These are phyloP conservation scores for Goffeauzyma gilvescens DNA, from an alignment of 768 basidiomycete genomes.

Conservation along the genomic window DNA sequence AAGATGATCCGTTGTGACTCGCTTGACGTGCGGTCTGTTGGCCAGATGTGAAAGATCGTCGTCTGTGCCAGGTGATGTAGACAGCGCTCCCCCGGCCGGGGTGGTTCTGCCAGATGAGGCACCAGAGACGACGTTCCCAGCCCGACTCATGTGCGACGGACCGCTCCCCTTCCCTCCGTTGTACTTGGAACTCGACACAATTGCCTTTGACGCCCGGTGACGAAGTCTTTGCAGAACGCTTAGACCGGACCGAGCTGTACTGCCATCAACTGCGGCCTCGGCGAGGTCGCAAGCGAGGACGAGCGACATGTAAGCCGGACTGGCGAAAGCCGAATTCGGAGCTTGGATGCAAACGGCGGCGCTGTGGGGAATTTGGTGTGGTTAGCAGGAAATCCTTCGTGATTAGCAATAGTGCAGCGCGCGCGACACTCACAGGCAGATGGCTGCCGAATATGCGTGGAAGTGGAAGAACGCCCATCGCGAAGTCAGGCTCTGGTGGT, in stretches of 20 bases:
- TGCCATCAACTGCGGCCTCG: conserved; percentile 21
- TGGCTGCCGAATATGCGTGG: conserved; percentile 26
- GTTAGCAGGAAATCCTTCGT: conserved; percentile 5
- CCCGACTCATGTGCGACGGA: neutral
- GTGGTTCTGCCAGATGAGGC: neutral
- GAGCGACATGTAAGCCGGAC: conserved; percentile 24
- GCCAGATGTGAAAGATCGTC: conserved; percentile 27
- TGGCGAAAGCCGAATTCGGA: conserved; percentile 23
- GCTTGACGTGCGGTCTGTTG: conserved; percentile 15
- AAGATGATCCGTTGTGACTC: too few species aligned
- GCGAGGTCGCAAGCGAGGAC: conserved; percentile 28
- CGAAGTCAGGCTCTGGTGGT: conserved; percentile 26
- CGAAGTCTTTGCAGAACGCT: conserved; percentile 23
- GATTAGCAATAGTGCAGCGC: neutral
- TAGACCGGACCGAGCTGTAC: conserved; percentile 27
- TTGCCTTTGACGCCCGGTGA: conserved; percentile 20
- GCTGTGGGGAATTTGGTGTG: conserved; percentile 2
- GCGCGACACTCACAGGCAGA: conserved; percentile 23
- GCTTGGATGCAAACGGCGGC: conserved; percentile 26
- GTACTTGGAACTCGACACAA: conserved; percentile 6
- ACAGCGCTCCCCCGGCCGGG: neutral
- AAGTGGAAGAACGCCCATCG: conserved; percentile 25
- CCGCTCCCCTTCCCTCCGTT: too few species aligned
- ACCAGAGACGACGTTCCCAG: neutral
- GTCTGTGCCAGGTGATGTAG: conserved; percentile 11